Conservation (phyloP, 2,329 filamentous ascomycete genomes). For the Fusarium sp. region DNA sequence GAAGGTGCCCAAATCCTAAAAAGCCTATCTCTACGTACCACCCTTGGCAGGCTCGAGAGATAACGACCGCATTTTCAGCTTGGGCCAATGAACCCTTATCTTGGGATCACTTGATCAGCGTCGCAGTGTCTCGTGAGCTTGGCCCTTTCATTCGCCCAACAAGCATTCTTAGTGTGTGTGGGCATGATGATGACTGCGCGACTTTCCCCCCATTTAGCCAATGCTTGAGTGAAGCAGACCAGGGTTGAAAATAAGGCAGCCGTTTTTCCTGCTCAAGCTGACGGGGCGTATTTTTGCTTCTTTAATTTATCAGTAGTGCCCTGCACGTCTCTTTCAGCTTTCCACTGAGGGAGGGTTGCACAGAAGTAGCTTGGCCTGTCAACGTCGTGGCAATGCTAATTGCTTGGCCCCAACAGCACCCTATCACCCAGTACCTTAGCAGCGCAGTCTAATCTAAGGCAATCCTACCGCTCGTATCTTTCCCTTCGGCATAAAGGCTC, state of each 20-base stretch:
- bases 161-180: not conserved
- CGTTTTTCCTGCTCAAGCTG: not conserved
- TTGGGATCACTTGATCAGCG: not conserved
- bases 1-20: not conserved
- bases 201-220: not conserved
- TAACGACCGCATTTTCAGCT: not conserved
- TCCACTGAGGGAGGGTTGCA: not conserved
- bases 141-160: not conserved
- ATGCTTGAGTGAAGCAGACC: not conserved
- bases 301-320: not conserved
- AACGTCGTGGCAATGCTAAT: conserved; percentile 4
- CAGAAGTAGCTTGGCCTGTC: not conserved
- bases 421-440: not conserved
- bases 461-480: not conserved
- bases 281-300: not conserved
- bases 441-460: not conserved
- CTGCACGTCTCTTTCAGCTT: not conserved
- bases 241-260: conserved; percentile 6
- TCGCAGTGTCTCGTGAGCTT: not conserved
- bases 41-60: not conserved
- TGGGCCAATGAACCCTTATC: not conserved
- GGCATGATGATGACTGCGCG: not conserved
- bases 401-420: not conserved
- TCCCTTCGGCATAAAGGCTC: not conserved
- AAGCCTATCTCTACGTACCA: not conserved